phyloP scores from a whole-genome alignment of 2,329 filamentous ascomycete genomes.

The Monosporascus sp. region DNA sequence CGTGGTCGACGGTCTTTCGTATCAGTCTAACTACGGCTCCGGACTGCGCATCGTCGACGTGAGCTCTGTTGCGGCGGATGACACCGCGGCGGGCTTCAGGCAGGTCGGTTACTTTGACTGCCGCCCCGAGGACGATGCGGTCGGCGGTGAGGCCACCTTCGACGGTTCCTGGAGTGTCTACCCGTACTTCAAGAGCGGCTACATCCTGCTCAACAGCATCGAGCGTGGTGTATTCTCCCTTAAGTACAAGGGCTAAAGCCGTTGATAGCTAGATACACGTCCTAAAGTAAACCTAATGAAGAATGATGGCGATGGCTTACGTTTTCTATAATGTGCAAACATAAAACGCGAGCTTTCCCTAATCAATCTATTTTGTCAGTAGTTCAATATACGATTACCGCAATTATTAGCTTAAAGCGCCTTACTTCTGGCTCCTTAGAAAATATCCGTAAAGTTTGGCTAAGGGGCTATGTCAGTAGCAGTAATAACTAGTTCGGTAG shows the following conservation, averaged over 20 bases:
- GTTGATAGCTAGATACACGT: too few species aligned
- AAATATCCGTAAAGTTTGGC: too few species aligned
- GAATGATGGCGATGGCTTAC: too few species aligned
- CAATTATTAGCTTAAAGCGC: too few species aligned
- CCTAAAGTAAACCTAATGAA: too few species aligned
- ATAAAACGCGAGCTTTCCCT: too few species aligned
- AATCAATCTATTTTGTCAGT: too few species aligned
- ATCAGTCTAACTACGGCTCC: conserved; percentile 40
- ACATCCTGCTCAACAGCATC: conserved; percentile 41
- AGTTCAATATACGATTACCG: too few species aligned
- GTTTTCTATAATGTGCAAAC: too few species aligned
- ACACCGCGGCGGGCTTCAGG: conserved; percentile 22
- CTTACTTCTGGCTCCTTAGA: too few species aligned
- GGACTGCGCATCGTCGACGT: conserved; percentile 30
- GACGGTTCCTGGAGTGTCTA: conserved; percentile 38
- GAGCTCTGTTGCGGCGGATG: conserved; percentile 20
- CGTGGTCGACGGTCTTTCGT: conserved; percentile 31
- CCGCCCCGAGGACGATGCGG: conserved; percentile 39
- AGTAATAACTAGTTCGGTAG: too few species aligned
- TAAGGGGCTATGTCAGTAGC: too few species aligned
- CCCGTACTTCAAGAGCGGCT: conserved; percentile 37
- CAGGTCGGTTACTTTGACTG: conserved; percentile 40
- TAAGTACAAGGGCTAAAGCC: conserved; percentile 18
- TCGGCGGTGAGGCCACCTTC: conserved; percentile 28
- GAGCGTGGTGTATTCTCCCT: conserved; percentile 40